These are phyloP conservation scores for Cordyceps tenuipes DNA, from an alignment of 2,329 filamentous ascomycete genomes.

Conservation along the genomic window DNA sequence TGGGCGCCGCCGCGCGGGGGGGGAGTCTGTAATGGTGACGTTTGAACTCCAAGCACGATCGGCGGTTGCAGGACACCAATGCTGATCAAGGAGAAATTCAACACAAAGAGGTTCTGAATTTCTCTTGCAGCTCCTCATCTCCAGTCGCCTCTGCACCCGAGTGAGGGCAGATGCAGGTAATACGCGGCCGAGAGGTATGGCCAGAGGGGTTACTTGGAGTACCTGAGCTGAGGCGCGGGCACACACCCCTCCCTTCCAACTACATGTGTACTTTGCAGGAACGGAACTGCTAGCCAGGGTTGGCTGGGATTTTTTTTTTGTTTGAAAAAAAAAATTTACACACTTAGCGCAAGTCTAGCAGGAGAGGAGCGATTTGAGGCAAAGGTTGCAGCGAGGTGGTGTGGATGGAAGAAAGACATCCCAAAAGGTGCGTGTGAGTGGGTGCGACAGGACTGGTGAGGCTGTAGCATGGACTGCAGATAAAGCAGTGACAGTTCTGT, in stretches of 20 bases:
- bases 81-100: background rate
- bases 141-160: background rate
- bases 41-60: background rate
- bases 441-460: background rate
- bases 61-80: background rate
- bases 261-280: background rate
- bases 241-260: background rate
- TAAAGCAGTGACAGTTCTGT: background rate
- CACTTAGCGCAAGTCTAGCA: background rate
- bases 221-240: background rate
- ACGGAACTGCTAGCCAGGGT: background rate
- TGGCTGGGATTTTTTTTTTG: background rate
- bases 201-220: background rate
- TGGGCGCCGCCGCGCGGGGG: background rate
- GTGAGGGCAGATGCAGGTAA: background rate
- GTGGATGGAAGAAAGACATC: background rate
- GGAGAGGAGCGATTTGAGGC: background rate
- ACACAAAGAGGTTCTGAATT: background rate
- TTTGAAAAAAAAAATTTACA: background rate
- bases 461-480: background rate
- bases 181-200: background rate
- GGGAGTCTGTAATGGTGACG: background rate
- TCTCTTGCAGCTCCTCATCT: background rate
- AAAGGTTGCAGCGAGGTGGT: background rate
- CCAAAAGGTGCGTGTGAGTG: background rate